A percentile compares a stretch with the other conserved stretches of the same genome.
Conservation (phyloP, 257 asterid species). For the Penstemon eatonii region DNA sequence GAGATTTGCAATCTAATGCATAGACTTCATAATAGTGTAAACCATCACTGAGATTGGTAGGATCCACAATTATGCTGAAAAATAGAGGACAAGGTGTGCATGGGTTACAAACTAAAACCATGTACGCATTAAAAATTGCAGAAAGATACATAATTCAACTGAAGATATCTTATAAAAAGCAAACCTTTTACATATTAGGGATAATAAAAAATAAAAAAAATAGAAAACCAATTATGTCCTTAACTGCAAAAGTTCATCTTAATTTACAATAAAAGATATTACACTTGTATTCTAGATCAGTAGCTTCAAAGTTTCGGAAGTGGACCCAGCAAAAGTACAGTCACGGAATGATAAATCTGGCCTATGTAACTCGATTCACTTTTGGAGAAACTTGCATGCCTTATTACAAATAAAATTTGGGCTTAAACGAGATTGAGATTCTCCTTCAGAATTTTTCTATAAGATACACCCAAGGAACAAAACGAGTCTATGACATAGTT, state of each 20-base stretch:
- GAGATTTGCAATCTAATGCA: conserved; percentile 80
- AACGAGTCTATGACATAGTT: neutral
- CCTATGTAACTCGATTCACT: neutral
- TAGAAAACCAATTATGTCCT: conserved; percentile 13
- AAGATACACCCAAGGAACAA: conserved; percentile 4
- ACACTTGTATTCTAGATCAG: neutral
- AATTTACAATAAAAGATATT: conserved; percentile 4
- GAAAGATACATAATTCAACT: conserved; percentile 7
- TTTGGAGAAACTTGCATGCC: conserved; percentile 1
- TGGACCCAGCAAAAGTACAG: conserved; percentile 11
- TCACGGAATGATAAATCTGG: conserved; percentile 5
- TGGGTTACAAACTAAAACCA: conserved; percentile 25
- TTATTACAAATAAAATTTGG: conserved; percentile 4
- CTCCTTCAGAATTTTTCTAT: conserved; percentile 9
- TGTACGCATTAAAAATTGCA: neutral
- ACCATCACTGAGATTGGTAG: conserved; percentile 74
- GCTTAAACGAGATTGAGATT: neutral
- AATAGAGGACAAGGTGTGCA: conserved; percentile 30
- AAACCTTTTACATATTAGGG: neutral
- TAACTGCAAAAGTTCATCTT: conserved; percentile 10
- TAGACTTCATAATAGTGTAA: conserved; percentile 92
- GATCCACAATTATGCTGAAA: conserved; percentile 90
- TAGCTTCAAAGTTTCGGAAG: conserved; percentile 21
- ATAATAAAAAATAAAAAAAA: neutral
- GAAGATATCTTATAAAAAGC: conserved; percentile 18